Base-by-base conservation (phyloP, 495 filamentous ascomycete species). In the Hypoxylon rickii region DNA sequence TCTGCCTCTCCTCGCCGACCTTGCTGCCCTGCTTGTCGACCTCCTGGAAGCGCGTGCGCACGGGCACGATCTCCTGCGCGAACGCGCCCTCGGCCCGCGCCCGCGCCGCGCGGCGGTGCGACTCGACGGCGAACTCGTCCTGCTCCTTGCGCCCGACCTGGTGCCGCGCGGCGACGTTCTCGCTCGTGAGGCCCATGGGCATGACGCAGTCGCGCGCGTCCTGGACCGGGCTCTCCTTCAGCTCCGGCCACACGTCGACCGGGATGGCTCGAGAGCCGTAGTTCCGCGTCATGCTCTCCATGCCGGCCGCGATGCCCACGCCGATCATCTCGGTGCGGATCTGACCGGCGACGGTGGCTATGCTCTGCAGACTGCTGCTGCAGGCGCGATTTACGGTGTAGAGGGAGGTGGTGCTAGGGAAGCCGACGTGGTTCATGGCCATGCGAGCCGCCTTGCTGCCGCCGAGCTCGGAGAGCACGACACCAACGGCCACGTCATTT, bases 221-320 rank as follows among this genome's bases (percentile, higher is more conserved):
- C 69, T 87, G 77, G 5, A 83, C 83, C 6, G 67, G 66, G 1
- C 76, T 84, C 2, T 88, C 79, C 61, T 76, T 83, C 50, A 96
- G 70, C 38, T 81, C 86, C 1, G 85, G 82, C 86, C 90, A 96
- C n/a, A 89, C 69, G 34, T 89, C 83, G 2, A 83, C 85, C 0
- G 92, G 92, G 47, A 97, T 93, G 5, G 92, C 92, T 46, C 83
- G 76, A 0, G 76, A 82, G 6, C 86, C 90, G 71, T 96, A 96
- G 70, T 96, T 96, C 45, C 86, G 73, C 41, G 89, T 95, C 92
- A 96, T 96, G 68, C 84, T 89, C 78, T 96, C 92, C 87, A 93
- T 95, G 13, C 92, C 92, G 16, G 87, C 92, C 29, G 86, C 92
- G 44, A 97, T 83, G 55, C 91, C 92, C n/a, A 89, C 75, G 61